Percentiles rank a stretch among this genome's conserved stretches.
Conservation (phyloP, 2,329 filamentous ascomycete species). For the Aspergillus sp. region DNA sequence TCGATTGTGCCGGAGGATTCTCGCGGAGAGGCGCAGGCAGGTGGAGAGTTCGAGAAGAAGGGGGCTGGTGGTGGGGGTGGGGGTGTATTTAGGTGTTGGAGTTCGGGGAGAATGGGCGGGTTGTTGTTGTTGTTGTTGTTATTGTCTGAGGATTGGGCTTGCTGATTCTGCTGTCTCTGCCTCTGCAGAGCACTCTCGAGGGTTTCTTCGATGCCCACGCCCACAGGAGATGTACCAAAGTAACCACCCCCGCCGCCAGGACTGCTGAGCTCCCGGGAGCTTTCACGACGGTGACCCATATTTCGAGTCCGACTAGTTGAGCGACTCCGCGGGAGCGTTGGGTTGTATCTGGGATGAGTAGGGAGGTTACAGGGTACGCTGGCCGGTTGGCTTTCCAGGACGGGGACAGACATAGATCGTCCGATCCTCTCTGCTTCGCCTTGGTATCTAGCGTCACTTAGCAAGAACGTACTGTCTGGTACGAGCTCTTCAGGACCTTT, state of each 20-base stretch:
- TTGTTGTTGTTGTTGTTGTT: neutral
- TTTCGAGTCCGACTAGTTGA: conserved; percentile 32
- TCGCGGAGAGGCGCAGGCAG: conserved; percentile 19
- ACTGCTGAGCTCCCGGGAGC: conserved; percentile 16
- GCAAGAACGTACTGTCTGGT: conserved; percentile 41
- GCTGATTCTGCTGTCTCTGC: no score
- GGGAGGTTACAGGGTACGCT: conserved; percentile 26
- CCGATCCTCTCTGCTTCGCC: conserved; percentile 28
- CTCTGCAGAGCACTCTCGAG: conserved; percentile 32
- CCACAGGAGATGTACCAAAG: conserved; percentile 30
- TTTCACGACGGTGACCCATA: conserved; percentile 24
- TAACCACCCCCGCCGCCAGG: conserved; percentile 10
- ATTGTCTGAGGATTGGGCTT: no score
- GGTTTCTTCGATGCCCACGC: conserved; percentile 48
- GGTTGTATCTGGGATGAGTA: conserved; percentile 35
- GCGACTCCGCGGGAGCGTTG: conserved; percentile 31
- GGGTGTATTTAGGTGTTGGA: conserved; percentile 52
- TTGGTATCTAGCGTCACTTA: conserved; percentile 31
- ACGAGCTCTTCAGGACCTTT: conserved; percentile 37
- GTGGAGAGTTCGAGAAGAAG: conserved; percentile 4
- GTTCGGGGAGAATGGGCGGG: conserved; percentile 50
- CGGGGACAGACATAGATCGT: conserved; percentile 34
- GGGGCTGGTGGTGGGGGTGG: conserved; percentile 45
- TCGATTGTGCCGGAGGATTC: conserved; percentile 34
- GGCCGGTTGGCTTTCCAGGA: conserved; percentile 20